phyloP scores from a whole-genome alignment of 331 rosid species.

The Pyrus hybrid region DNA sequence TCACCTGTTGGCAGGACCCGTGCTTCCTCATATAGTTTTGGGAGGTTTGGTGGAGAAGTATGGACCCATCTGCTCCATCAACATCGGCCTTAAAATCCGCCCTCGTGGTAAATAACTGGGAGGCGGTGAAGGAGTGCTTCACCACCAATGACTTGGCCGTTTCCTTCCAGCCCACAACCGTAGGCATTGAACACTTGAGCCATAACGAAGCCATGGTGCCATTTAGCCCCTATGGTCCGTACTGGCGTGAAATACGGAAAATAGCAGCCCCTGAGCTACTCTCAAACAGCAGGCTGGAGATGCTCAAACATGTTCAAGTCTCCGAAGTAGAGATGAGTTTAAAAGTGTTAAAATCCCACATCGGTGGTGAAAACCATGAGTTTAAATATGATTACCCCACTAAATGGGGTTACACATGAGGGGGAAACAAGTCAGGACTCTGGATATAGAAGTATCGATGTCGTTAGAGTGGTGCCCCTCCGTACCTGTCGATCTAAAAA shows the following conservation, averaged over 20 bases:
- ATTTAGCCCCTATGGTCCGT: constrained; percentile 28
- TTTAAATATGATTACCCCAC: too few species aligned
- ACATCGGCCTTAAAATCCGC: constrained; percentile 26
- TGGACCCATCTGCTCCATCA: constrained; percentile 37
- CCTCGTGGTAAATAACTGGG: constrained; percentile 31
- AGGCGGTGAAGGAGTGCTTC: constrained; percentile 52
- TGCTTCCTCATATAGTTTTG: constrained; percentile 18
- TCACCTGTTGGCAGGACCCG: constrained; percentile 3
- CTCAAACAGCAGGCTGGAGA: constrained; percentile 28
- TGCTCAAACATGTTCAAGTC: constrained; percentile 9
- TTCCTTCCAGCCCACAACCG: constrained; percentile 33
- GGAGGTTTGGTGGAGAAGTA: constrained; percentile 33
- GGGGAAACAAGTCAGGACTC: too few species aligned
- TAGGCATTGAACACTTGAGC: constrained; percentile 13
- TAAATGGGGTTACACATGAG: too few species aligned
- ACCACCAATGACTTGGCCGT: constrained; percentile 32
- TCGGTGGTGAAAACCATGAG: too few species aligned
- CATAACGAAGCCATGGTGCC: constrained; percentile 37
- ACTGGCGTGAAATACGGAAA: constrained; percentile 47
- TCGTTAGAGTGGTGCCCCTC: too few species aligned
- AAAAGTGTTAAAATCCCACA: too few species aligned
- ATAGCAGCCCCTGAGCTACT: constrained; percentile 22
- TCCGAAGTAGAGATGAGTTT: constrained; percentile 25
- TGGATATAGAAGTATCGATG: too few species aligned
- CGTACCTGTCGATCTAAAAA: too few species aligned